Evolutionary conservation across 306 rosid species (phyloP).

Genomic region (Gastrolobium villosum): DNA sequence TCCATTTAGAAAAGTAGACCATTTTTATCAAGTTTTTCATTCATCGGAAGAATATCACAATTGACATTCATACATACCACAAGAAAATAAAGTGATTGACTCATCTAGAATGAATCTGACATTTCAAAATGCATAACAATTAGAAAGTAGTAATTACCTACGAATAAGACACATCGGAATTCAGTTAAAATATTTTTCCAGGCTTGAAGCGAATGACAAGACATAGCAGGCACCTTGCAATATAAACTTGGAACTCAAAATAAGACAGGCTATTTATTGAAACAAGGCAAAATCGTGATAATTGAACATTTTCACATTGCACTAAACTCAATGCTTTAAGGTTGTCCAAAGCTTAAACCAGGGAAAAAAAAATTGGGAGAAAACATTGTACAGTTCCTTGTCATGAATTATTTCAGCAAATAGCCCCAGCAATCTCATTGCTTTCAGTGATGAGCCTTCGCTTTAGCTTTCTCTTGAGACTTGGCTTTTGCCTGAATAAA

Average conservation of each 20-base stretch:
- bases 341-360: slow-evolving; percentile 47
- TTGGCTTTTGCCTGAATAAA: slow-evolving; percentile 84
- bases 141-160: not conserved
- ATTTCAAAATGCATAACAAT: slow-evolving; percentile 15
- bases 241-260: slow-evolving; percentile 37
- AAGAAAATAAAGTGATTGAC: not conserved
- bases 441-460: slow-evolving; percentile 71
- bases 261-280: slow-evolving; percentile 39
- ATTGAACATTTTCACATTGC: slow-evolving; percentile 37
- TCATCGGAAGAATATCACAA: not conserved
- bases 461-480: slow-evolving; percentile 65
- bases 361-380: slow-evolving; percentile 36
- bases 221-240: slow-evolving; percentile 26
- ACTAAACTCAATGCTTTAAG: slow-evolving; percentile 53
- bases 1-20: not conserved
- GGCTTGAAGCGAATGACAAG: slow-evolving; percentile 23
- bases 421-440: slow-evolving; percentile 28
- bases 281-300: slow-evolving; percentile 35
- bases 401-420: slow-evolving; percentile 63
- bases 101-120: not conserved
- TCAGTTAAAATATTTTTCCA: not conserved
- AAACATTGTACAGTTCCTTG: slow-evolving; percentile 53
- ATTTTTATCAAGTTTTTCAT: not conserved
- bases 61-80: not conserved
- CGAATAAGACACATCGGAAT: not conserved